Base-by-base conservation (phyloP, 345 rosid genomes). In the Combretum micranthum region DNA sequence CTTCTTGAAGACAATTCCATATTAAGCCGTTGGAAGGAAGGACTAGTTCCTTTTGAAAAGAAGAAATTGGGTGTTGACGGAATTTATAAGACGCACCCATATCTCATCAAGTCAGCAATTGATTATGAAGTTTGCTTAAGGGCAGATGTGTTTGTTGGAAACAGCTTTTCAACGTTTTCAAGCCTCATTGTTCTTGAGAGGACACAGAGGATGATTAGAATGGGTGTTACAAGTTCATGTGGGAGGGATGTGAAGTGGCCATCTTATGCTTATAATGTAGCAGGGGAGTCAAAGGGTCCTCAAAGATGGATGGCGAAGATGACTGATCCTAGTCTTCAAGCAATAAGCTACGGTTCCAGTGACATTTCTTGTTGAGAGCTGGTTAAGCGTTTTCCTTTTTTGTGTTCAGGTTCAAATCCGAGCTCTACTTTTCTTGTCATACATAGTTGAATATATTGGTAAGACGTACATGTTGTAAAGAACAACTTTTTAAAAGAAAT, bases 81-180 rank as follows among this genome's bases (percentile, higher is more conserved):
- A 47, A 81, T 90, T 17, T 93, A 93, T 62, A 61, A 65, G 59
- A 90, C 75, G 75, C 75, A 87, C n/a, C 84, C 97, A 0, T 93
- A 93, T 69, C 82, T 93, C 58, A 83, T 93, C 52, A 85, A 87
- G 23, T 83, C 99, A 0, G 99, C 97, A n/a, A 90, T 93, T 44
- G 99, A 93, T 50, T 93, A 90, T 14, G 99, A 93, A 65, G 99
- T 90, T 50, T 93, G 99, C 73, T 72, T 76, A 20, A 77, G 79
- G 73, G 88, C 99, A 0, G 92, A 90, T 69, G 65, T 87, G 0
- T 93, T 93, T n/a, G 81, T 87, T 12, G 99, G 99, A 13, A 93
- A 93, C 67, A 93, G 95, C 63, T 90, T 85, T 59, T 93, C 99
- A 14, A 93, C 99, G 2, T 93, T 93, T 74, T 90, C 99, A 9